phyloP scores from a whole-genome alignment of 805 yeast genomes.

The Brettanomyces anomalus region DNA sequence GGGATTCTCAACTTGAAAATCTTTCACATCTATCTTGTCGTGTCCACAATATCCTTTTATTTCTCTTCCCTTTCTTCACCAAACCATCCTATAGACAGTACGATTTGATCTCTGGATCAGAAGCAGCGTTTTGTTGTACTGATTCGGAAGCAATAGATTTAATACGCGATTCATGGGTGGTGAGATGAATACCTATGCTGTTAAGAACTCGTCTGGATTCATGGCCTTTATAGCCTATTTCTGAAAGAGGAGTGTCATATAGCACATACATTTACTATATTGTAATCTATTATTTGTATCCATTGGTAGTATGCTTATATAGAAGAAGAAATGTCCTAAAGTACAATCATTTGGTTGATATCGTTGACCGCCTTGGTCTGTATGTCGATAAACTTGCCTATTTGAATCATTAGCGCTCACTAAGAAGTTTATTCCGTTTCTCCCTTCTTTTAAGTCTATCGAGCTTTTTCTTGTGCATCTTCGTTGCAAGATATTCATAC shows the following conservation, averaged over 20 bases:
- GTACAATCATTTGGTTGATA: no score
- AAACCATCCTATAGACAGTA: conserved; percentile 29
- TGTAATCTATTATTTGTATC: not conserved
- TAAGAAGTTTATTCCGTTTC: conserved; percentile 88
- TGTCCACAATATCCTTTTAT: no score
- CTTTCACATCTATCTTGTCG: no score
- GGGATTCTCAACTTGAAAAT: not conserved
- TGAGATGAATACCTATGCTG: conserved; percentile 21
- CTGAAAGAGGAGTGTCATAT: conserved; percentile 31
- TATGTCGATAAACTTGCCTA: not conserved
- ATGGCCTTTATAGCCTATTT: conserved; percentile 5
- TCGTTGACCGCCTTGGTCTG: not conserved
- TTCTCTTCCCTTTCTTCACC: conserved; percentile 17
- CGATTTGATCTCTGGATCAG: conserved; percentile 10
- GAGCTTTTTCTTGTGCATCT: conserved; percentile 87
- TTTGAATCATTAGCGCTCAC: conserved; percentile 49
- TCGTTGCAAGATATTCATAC: conserved; percentile 69
- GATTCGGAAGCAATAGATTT: conserved; percentile 16
- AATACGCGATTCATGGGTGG: conserved; percentile 27
- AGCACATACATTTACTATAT: conserved; percentile 18
- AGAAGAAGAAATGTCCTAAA: no score
- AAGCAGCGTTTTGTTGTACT: conserved; percentile 1
- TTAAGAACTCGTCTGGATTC: conserved; percentile 31
- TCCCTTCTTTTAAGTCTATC: conserved; percentile 86
- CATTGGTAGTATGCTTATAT: not conserved